phyloP scores from a whole-genome alignment of 441 rosid species.

The Populus tomentosa region DNA sequence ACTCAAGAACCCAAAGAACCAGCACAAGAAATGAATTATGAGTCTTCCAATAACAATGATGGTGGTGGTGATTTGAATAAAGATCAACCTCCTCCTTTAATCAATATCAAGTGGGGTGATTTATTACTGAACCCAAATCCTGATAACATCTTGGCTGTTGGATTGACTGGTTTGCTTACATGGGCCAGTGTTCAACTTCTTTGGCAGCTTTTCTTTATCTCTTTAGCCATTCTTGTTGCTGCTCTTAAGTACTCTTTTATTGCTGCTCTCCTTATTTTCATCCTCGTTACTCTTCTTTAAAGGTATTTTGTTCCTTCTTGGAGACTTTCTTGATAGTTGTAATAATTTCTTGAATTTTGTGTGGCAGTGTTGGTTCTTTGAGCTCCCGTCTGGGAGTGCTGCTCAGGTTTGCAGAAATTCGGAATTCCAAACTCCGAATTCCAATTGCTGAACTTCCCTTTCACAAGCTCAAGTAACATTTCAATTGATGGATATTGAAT shows the following conservation, averaged over 20 bases:
- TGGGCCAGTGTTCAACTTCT: slow-evolving; percentile 93
- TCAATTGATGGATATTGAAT: too few species aligned
- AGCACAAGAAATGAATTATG: slow-evolving; percentile 10
- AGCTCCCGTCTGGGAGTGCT: too few species aligned
- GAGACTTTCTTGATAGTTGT: neutral
- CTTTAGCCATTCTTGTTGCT: slow-evolving; percentile 69
- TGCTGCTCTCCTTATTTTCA: slow-evolving; percentile 74
- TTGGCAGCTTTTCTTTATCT: slow-evolving; percentile 60
- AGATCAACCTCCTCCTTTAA: slow-evolving; percentile 31
- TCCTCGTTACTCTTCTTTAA: slow-evolving; percentile 68
- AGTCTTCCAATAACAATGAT: slow-evolving; percentile 6
- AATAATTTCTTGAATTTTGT: neutral
- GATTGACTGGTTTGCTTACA: slow-evolving; percentile 65
- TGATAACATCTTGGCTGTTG: slow-evolving; percentile 72
- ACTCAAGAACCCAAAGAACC: slow-evolving; percentile 7
- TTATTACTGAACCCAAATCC: slow-evolving; percentile 59
- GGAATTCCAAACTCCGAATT: too few species aligned
- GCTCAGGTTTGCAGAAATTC: too few species aligned
- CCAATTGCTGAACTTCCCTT: too few species aligned
- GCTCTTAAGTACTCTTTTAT: slow-evolving; percentile 85
- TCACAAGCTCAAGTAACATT: too few species aligned
- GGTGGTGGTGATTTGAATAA: slow-evolving; percentile 31
- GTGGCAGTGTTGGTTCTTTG: too few species aligned
- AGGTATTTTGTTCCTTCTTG: neutral
- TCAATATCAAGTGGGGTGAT: slow-evolving; percentile 51